Evolutionary conservation across 2,329 filamentous ascomycete species (phyloP).

Genomic region (Alternaria brassicae): DNA sequence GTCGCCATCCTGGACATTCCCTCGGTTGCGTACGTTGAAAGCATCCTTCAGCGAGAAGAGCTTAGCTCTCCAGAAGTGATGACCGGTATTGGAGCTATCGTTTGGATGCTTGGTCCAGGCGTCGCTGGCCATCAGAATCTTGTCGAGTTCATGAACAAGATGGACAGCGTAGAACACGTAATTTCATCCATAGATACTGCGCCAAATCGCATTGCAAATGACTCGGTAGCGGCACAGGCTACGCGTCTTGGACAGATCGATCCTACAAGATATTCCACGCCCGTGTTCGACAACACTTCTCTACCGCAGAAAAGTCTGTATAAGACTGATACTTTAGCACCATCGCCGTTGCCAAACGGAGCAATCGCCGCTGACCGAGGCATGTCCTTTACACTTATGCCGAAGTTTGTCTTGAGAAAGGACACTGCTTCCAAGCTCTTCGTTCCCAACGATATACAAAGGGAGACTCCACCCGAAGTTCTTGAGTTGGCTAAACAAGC

Average conservation of each 20-base stretch:
- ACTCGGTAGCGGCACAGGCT: slow-evolving; percentile 70
- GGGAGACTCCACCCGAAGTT: slow-evolving; percentile 57
- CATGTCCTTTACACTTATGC: slow-evolving; percentile 55
- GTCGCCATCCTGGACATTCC: slow-evolving; percentile 84
- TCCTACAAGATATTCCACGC: slow-evolving; percentile 73
- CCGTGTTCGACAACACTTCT: slow-evolving; percentile 67
- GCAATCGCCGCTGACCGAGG: slow-evolving; percentile 51
- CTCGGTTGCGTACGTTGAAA: slow-evolving; percentile 70
- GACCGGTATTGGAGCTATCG: slow-evolving; percentile 69
- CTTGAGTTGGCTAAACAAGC: slow-evolving; percentile 60
- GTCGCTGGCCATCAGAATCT: slow-evolving; percentile 70
- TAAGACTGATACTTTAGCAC: slow-evolving; percentile 5
- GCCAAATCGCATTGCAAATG: slow-evolving; percentile 76
- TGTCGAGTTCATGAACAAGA: slow-evolving; percentile 71
- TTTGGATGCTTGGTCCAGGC: slow-evolving; percentile 81
- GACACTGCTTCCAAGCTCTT: slow-evolving; percentile 49
- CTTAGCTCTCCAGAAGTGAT: slow-evolving; percentile 72
- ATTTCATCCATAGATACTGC: slow-evolving; percentile 77
- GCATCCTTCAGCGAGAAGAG: slow-evolving; percentile 74
- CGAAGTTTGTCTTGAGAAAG: slow-evolving; percentile 50
- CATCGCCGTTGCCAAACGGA: slow-evolving; percentile 23
- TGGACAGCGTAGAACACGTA: slow-evolving; percentile 71
- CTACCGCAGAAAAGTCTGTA: slow-evolving; percentile 48
- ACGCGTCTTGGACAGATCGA: slow-evolving; percentile 77
- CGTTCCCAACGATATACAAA: slow-evolving; percentile 54